Base-by-base conservation (phyloP, 164 flowering plant species). In the Kalanchoe fedtschenkoi region DNA sequence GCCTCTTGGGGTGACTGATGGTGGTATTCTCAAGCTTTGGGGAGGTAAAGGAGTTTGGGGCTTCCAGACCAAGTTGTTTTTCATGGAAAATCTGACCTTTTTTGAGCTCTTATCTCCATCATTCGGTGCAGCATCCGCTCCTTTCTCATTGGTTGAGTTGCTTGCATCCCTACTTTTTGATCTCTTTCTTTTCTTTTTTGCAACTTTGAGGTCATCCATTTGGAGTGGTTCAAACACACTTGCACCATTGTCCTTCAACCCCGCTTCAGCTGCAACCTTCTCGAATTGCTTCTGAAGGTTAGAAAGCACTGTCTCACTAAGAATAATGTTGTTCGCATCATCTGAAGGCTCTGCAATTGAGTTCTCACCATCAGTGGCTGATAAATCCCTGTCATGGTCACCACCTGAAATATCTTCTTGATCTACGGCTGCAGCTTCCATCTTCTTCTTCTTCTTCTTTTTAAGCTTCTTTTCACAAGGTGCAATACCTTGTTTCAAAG, bases 1-100 rank as follows among this genome's bases (percentile, higher is more conserved):
- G n/a, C 98, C 98, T 68, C 97, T 76, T 14, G 98, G 98, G 29
- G 96, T 85, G 34, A 71, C 90, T 62, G 97, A 88, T 4, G 98
- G 96, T 11, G 98, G 98, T 58, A 89, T 46, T 72, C 98, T 86
- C 83, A 93, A 70, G 62, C 76, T 76, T 62, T 88, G 82, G 1
- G 96, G 95, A 53, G 98, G 96, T 63, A 92, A 68, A 32, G 98
- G 96, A 64, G 58, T 84, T 16, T 80, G 83, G 2, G 96, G 96
- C 65, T 88, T 89, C 98, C 98, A 92, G 3, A 89, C 86, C 74
- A 92, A 61, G 69, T 92, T 89, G 68, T 67, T 86, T 65, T 87
- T 87, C 86, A 89, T 89, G 26, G 89, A 71, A 70, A 92, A 92
- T 35, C 72, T 80, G 13, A 92, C 98, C 70, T 82, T 89, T 82